phyloP scores from a whole-genome alignment of 1,284 basidiomycete species.

The Coniferiporia weirii region DNA sequence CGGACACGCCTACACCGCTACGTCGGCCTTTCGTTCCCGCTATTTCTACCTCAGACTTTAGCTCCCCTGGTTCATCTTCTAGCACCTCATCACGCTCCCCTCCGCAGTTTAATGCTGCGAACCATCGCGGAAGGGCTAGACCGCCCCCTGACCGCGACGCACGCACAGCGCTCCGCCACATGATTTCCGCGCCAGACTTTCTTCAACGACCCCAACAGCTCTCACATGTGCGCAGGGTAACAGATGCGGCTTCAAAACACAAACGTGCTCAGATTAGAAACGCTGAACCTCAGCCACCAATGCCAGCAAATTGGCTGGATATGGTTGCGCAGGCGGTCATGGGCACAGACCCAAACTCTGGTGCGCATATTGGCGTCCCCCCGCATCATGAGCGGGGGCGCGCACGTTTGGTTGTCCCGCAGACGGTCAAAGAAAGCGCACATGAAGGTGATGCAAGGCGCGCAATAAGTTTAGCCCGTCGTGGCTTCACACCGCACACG shows the following conservation, averaged over 20 bases:
- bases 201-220: slow-evolving; percentile 33
- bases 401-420: slow-evolving; percentile 28
- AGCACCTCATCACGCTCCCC: slow-evolving; percentile 14
- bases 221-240: slow-evolving; percentile 13
- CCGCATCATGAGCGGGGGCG: slow-evolving; percentile 2
- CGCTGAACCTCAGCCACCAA: slow-evolving; percentile 31
- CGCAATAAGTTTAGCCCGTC: background rate
- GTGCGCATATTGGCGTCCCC: slow-evolving; percentile 42
- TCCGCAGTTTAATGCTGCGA: background rate
- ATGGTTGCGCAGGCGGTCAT: slow-evolving; percentile 56
- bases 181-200: slow-evolving; percentile 58
- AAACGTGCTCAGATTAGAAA: slow-evolving; percentile 6
- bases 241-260: background rate
- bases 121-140: background rate
- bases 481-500: slow-evolving; percentile 10
- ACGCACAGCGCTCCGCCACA: slow-evolving; percentile 60
- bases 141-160: slow-evolving; percentile 33
- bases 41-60: slow-evolving; percentile 12
- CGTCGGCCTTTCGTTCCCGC: slow-evolving; percentile 12
- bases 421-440: slow-evolving; percentile 31
- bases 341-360: slow-evolving; percentile 31
- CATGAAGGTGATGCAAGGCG: background rate
- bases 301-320: slow-evolving; percentile 60
- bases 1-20: slow-evolving; percentile 10
- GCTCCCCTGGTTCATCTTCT: slow-evolving; percentile 14